phyloP scores from a whole-genome alignment of 805 yeast species.

The Suhomyces prunicola region DNA sequence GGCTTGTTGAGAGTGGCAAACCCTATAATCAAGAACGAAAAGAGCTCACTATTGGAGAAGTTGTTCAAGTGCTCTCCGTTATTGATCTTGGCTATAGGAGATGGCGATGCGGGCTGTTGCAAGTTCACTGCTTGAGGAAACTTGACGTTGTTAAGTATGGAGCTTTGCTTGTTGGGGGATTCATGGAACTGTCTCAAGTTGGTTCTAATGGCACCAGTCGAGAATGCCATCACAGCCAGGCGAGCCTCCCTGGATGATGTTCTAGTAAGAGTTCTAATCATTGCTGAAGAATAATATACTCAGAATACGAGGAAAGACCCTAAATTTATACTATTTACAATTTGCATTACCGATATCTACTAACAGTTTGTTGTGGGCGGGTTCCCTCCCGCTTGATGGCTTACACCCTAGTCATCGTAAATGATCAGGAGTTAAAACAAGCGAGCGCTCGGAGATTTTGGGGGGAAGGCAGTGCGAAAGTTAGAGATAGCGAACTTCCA shows the following conservation, averaged over 20 bases:
- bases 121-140: background rate
- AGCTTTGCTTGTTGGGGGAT: conserved; percentile 20
- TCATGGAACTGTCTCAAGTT: conserved; percentile 14
- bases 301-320: background rate
- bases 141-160: conserved; percentile 13
- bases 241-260: background rate
- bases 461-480: background rate
- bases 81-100: background rate
- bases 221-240: background rate
- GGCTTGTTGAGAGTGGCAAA: conserved; percentile 63
- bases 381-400: background rate
- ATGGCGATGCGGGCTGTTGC: conserved; percentile 2
- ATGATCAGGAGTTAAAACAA: background rate
- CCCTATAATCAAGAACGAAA: conserved; percentile 68
- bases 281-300: background rate
- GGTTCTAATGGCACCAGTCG: background rate
- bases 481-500: background rate
- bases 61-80: conserved; percentile 46
- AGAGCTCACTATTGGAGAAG: conserved; percentile 50
- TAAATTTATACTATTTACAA: background rate
- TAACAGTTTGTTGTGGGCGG: background rate
- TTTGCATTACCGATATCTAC: background rate
- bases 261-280: background rate
- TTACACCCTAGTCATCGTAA: background rate
- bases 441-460: background rate